Conservation (phyloP, 228 moss, liverwort and hornwort genomes). For the Sphagnum fallax region DNA sequence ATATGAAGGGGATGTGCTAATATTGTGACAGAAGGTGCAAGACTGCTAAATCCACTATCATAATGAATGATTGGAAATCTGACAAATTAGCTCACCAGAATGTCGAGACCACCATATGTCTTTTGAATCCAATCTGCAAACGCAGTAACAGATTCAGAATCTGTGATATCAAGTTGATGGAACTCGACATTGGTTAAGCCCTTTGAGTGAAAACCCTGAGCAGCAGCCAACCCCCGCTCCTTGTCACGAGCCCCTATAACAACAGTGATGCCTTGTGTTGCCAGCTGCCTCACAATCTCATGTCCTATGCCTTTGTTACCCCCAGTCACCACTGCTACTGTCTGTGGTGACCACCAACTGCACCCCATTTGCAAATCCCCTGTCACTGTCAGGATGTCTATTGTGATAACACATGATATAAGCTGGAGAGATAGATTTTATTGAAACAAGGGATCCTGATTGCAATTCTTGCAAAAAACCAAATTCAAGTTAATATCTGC, state of each 20-base stretch:
- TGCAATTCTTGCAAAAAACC: no score
- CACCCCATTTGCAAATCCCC: neutral
- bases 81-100: slow-evolving; percentile 7
- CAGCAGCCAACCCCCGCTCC: slow-evolving; percentile 15
- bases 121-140: slow-evolving; percentile 21
- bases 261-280: slow-evolving; percentile 24
- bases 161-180: slow-evolving; percentile 14
- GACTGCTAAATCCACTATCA: no score
- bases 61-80: no score
- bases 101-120: slow-evolving; percentile 24
- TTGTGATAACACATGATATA: no score
- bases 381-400: no score
- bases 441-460: no score
- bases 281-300: slow-evolving; percentile 28
- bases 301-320: slow-evolving; percentile 36
- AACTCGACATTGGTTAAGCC: slow-evolving; percentile 22
- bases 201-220: neutral
- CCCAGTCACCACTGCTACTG: slow-evolving; percentile 41
- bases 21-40: no score
- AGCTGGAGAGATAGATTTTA: no score
- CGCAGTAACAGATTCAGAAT: slow-evolving; percentile 6
- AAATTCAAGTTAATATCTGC: no score
- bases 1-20: no score
- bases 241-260: slow-evolving; percentile 31
- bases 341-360: slow-evolving; percentile 27